phyloP scores from a whole-genome alignment of 345 rosid species.

The Hibiscus trionum region DNA sequence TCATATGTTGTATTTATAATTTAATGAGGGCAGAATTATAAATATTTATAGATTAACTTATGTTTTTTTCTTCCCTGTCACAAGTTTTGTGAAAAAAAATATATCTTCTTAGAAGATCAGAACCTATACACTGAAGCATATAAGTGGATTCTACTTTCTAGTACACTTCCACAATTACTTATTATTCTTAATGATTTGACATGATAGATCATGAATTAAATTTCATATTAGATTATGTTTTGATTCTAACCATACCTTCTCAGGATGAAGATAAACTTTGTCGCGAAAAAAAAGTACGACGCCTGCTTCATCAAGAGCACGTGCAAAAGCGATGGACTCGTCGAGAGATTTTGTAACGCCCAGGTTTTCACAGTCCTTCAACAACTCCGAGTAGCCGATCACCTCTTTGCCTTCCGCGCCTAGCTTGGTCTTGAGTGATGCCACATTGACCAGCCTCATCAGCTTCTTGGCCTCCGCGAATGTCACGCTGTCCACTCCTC shows the following conservation, averaged over 20 bases:
- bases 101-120: too few species aligned
- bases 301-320: constrained; percentile 82
- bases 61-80: too few species aligned
- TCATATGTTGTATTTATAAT: too few species aligned
- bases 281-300: constrained; percentile 78
- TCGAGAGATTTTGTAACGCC: constrained; percentile 68
- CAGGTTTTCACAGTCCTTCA: constrained; percentile 52
- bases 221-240: too few species aligned
- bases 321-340: constrained; percentile 74
- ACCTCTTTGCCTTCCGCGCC: constrained; percentile 63
- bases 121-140: too few species aligned
- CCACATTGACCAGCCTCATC: constrained; percentile 83
- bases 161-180: too few species aligned
- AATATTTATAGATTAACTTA: too few species aligned
- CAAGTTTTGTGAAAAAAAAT: too few species aligned
- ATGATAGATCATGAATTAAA: too few species aligned
- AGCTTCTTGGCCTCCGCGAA: constrained; percentile 61
- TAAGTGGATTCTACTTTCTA: too few species aligned
- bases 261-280: constrained; percentile 79
- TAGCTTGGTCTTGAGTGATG: constrained; percentile 58
- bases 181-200: too few species aligned
- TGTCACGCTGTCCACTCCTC: constrained; percentile 26
- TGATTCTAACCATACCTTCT: constrained; percentile 38
- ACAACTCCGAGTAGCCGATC: constrained; percentile 44
- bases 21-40: too few species aligned